Conservation (phyloP, 768 basidiomycete species). For the Cystofilobasidium macerans region DNA sequence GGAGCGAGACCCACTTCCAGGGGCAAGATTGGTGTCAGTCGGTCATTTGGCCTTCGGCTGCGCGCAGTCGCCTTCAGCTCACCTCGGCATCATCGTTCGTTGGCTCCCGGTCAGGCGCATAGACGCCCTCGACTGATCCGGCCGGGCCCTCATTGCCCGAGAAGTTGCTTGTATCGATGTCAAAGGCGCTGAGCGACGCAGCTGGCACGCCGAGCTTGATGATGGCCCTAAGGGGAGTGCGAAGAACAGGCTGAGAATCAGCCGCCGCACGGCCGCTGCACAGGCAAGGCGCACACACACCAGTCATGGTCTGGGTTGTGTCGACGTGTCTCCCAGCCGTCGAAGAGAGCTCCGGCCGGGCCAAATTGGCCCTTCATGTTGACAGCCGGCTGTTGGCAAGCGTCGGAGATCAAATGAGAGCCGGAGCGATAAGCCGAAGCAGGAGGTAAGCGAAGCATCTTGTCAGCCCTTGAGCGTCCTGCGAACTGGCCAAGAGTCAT, state of each 20-base stretch:
- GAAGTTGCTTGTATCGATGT: slow-evolving; percentile 92
- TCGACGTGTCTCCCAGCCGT: slow-evolving; percentile 85
- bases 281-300: slow-evolving; percentile 41
- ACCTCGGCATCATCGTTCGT: slow-evolving; percentile 30
- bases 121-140: slow-evolving; percentile 55
- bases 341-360: slow-evolving; percentile 83
- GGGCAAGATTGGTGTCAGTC: background rate
- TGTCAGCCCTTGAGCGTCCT: background rate
- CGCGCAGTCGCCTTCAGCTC: background rate
- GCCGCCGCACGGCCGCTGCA: background rate
- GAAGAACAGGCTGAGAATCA: background rate
- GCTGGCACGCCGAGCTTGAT: slow-evolving; percentile 66
- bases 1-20: slow-evolving; percentile 59
- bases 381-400: slow-evolving; percentile 54
- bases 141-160: slow-evolving; percentile 63
- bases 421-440: background rate
- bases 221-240: slow-evolving; percentile 63
- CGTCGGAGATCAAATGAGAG: background rate
- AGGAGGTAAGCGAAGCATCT: background rate
- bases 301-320: slow-evolving; percentile 86
- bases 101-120: slow-evolving; percentile 38
- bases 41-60: too few relatives aligned
- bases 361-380: slow-evolving; percentile 95
- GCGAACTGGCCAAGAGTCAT: background rate
- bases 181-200: slow-evolving; percentile 65